phyloP scores from a whole-genome alignment of 352 stramenopile genomes.

The Lagenidium sp. region DNA sequence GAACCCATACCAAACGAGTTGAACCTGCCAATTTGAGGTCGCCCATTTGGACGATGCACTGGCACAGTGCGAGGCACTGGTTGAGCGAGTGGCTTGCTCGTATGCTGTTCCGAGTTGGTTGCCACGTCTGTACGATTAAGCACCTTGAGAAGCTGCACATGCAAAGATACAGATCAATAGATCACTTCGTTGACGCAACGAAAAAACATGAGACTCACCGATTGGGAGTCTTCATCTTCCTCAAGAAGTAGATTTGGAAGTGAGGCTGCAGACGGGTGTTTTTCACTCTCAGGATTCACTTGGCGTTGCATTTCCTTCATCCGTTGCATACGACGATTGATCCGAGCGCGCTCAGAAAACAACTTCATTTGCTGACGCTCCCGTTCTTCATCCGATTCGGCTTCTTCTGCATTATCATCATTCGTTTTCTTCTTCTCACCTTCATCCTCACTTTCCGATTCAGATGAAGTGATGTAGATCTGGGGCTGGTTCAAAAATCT shows the following conservation, averaged over 20 bases:
- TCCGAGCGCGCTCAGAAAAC: constrained; percentile 68
- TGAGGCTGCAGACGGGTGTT: too few relatives aligned
- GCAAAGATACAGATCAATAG: constrained; percentile 2
- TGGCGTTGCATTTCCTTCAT: constrained; percentile 77
- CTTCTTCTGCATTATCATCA: constrained; percentile 40
- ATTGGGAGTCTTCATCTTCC: constrained; percentile 74
- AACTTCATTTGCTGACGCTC: constrained; percentile 82
- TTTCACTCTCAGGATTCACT: constrained; percentile 30
- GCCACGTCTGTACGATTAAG: constrained; percentile 45
- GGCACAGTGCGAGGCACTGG: constrained; percentile 5
- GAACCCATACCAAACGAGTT: constrained; percentile 45
- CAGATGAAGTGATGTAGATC: constrained; percentile 84
- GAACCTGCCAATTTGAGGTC: constrained; percentile 23
- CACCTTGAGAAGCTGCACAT: constrained; percentile 36
- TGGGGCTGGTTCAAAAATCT: constrained; percentile 69
- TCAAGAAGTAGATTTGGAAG: constrained; percentile 60
- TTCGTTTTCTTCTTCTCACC: constrained; percentile 27
- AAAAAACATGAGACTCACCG: constrained; percentile 18
- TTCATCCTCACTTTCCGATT: constrained; percentile 59
- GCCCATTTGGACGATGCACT: constrained; percentile 16
- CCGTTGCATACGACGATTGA: constrained; percentile 81
- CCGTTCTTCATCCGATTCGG: constrained; percentile 69
- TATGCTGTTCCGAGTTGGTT: neutral
- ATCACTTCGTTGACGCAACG: neutral
- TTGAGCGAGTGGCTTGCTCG: neutral